These are phyloP conservation scores for Beauveria brongniartii DNA, from an alignment of 2,329 filamentous ascomycete genomes.

Conservation along the genomic window DNA sequence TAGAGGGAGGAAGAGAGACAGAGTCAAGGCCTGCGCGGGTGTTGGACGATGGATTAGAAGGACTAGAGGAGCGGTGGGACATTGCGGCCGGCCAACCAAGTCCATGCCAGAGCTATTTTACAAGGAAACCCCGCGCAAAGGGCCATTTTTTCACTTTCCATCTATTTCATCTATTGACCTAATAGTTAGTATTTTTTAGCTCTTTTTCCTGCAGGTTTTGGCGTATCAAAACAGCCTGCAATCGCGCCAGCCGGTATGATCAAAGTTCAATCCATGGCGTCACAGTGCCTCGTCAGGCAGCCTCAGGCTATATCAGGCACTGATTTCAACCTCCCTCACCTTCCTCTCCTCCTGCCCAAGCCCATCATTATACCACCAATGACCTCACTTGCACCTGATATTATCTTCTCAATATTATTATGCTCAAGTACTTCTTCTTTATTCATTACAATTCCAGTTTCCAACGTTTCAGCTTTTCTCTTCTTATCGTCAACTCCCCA, in stretches of 20 bases:
- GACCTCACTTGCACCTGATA: too few species aligned
- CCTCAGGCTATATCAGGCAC: background rate
- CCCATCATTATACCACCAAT: background rate
- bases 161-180: too few species aligned
- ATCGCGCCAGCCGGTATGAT: too few species aligned
- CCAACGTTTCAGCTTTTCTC: background rate
- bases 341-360: background rate
- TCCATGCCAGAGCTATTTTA: background rate
- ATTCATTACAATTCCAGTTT: background rate
- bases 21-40: background rate
- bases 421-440: background rate
- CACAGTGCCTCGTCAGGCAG: background rate
- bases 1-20: background rate
- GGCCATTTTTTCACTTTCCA: too few species aligned
- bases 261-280: background rate
- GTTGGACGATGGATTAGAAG: background rate
- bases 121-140: too few species aligned
- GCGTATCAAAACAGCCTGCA: too few species aligned
- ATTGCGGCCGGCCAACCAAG: background rate
- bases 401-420: background rate
- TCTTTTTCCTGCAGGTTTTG: too few species aligned
- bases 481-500: background rate
- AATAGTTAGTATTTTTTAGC: too few species aligned
- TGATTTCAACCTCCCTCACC: background rate
- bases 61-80: background rate